Conservation (phyloP, 768 basidiomycete genomes). For the Phanerodontia chrysosporium region DNA sequence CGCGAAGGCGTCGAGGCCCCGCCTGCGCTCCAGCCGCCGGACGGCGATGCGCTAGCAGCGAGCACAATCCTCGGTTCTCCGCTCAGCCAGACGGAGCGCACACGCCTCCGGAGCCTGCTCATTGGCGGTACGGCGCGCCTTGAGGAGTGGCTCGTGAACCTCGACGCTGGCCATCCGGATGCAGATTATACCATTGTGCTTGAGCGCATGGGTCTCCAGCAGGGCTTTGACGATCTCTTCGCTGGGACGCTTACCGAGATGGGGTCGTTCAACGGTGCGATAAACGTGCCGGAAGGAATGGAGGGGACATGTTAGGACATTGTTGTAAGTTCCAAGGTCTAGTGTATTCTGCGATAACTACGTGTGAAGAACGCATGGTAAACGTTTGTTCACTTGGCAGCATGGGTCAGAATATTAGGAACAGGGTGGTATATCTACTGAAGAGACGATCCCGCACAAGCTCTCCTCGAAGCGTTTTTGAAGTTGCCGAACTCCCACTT, state of each 20-base stretch:
- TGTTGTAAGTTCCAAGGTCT: too few relatives aligned
- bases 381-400: too few relatives aligned
- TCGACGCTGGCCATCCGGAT: slow-evolving; percentile 17
- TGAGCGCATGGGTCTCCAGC: slow-evolving; percentile 50
- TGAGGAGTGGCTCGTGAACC: slow-evolving; percentile 62
- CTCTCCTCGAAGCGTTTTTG: slow-evolving; percentile 15
- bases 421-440: too few relatives aligned
- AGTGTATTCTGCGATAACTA: too few relatives aligned
- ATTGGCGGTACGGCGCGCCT: slow-evolving; percentile 53
- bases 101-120: slow-evolving; percentile 65
- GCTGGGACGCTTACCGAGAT: slow-evolving; percentile 56
- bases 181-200: slow-evolving; percentile 35
- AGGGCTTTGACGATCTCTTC: slow-evolving; percentile 63
- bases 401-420: too few relatives aligned
- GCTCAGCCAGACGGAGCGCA: slow-evolving; percentile 66
- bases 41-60: slow-evolving; percentile 22
- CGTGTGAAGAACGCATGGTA: too few relatives aligned
- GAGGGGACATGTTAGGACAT: slow-evolving; percentile 25
- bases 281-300: slow-evolving; percentile 22
- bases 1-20: slow-evolving; percentile 38
- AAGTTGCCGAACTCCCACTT: slow-evolving; percentile 64
- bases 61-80: slow-evolving; percentile 34
- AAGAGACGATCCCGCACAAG: too few relatives aligned
- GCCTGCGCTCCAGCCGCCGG: slow-evolving; percentile 38
- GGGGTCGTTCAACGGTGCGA: slow-evolving; percentile 38